These are phyloP conservation scores for Simplicillium sp. DNA, from an alignment of 2,329 filamentous ascomycete genomes.

Conservation along the genomic window DNA sequence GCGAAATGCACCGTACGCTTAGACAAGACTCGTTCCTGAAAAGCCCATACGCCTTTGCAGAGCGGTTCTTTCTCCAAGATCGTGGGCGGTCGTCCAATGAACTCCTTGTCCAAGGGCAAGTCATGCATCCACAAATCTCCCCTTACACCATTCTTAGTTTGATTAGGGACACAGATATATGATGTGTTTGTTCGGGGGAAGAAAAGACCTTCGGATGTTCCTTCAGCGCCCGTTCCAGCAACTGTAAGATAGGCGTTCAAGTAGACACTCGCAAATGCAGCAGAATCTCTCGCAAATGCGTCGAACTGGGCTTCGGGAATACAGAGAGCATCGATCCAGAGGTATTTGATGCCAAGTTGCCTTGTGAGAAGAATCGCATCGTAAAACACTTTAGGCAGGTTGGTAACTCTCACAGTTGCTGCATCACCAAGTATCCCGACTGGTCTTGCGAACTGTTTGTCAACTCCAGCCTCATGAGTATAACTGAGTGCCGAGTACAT, in stretches of 20 bases:
- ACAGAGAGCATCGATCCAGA: slow-evolving; percentile 6
- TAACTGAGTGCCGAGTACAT: slow-evolving; percentile 2
- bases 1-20: slow-evolving; percentile 4
- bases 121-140: not conserved
- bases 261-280: not conserved
- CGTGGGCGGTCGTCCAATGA: not conserved
- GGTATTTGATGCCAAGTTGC: not conserved
- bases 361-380: slow-evolving; percentile 5
- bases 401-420: not conserved
- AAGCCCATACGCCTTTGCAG: slow-evolving; percentile 2
- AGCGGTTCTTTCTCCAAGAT: slow-evolving; percentile 2
- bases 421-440: no score
- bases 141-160: not conserved
- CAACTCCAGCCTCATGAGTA: not conserved
- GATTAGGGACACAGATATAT: not conserved
- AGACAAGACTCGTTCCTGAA: slow-evolving; percentile 5
- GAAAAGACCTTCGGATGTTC: slow-evolving; percentile 1
- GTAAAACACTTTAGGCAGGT: slow-evolving; percentile 2
- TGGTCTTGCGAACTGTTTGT: no score
- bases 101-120: slow-evolving; percentile 1
- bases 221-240: not conserved
- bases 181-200: not conserved
- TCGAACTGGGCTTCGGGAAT: not conserved
- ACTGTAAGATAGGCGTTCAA: slow-evolving; percentile 3
- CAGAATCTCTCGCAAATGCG: not conserved